Percentiles rank a stretch among this genome's conserved stretches.
phyloP scores from a whole-genome alignment of 345 rosid genomes.

The Salix brachista region DNA sequence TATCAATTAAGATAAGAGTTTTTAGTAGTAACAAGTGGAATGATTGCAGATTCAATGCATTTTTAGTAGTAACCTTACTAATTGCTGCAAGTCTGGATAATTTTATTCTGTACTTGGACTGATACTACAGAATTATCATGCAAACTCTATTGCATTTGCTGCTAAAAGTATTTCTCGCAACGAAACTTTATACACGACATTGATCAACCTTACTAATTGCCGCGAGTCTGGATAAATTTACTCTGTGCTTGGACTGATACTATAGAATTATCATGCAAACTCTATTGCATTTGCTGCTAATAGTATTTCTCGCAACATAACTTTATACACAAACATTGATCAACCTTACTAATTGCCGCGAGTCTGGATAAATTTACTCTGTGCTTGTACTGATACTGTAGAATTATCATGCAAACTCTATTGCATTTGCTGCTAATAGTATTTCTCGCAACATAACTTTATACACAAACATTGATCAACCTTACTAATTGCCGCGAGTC shows the following conservation, averaged over 20 bases:
- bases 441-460: not conserved
- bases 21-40: not conserved
- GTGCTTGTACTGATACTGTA: not conserved
- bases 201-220: not conserved
- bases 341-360: no score
- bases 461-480: not conserved
- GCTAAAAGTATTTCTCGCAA: not conserved
- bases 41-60: not conserved
- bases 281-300: not conserved
- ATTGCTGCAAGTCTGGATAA: not conserved
- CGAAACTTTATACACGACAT: not conserved
- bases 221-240: not conserved
- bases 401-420: not conserved
- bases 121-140: not conserved
- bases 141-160: not conserved
- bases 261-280: not conserved
- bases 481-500: no score
- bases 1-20: not conserved
- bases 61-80: not conserved
- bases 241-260: not conserved
- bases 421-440: not conserved
- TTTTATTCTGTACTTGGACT: not conserved
- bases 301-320: not conserved
- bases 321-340: not conserved
- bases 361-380: not conserved